Percentiles rank a stretch among this genome's conserved stretches.
Conservation (phyloP, 2,329 filamentous ascomycete species). For the Aspergillaceae sp. region DNA sequence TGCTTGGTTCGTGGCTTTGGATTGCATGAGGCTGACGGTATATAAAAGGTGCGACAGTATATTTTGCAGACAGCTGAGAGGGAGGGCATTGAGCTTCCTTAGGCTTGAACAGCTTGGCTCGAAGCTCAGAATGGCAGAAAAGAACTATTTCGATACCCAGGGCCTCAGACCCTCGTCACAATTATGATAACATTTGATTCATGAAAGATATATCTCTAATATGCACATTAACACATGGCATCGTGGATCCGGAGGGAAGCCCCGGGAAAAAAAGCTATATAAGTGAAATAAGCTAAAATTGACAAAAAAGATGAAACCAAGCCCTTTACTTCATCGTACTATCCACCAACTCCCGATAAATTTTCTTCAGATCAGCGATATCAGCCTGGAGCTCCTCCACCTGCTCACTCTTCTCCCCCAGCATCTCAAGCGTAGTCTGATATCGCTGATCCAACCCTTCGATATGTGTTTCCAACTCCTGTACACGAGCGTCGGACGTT, state of each 20-base stretch:
- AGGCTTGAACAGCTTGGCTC: background rate
- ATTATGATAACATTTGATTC: background rate
- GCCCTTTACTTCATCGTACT: conserved; percentile 58
- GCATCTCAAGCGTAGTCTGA: conserved; percentile 82
- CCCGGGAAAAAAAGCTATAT: background rate
- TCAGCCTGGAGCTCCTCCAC: conserved; percentile 86
- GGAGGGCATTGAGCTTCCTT: conserved; percentile 66
- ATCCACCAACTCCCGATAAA: conserved; percentile 89
- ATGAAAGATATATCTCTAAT: background rate
- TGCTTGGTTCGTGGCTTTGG: too few relatives aligned
- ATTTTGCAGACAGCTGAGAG: conserved; percentile 70
- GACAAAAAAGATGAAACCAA: background rate
- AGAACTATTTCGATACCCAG: conserved; percentile 4
- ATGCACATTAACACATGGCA: conserved; percentile 1
- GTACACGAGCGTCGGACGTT: conserved; percentile 50
- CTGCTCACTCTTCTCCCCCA: conserved; percentile 93
- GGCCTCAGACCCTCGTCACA: background rate
- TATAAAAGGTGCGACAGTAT: conserved; percentile 59
- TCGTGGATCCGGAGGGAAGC: background rate
- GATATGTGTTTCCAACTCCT: conserved; percentile 60
- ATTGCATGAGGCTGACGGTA: background rate
- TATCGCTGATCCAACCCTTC: conserved; percentile 66
- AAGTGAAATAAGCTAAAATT: background rate
- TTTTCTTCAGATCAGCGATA: conserved; percentile 86
- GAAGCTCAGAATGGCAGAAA: background rate